phyloP scores from a whole-genome alignment of 2,329 filamentous ascomycete species.

The Penicillium sp. region DNA sequence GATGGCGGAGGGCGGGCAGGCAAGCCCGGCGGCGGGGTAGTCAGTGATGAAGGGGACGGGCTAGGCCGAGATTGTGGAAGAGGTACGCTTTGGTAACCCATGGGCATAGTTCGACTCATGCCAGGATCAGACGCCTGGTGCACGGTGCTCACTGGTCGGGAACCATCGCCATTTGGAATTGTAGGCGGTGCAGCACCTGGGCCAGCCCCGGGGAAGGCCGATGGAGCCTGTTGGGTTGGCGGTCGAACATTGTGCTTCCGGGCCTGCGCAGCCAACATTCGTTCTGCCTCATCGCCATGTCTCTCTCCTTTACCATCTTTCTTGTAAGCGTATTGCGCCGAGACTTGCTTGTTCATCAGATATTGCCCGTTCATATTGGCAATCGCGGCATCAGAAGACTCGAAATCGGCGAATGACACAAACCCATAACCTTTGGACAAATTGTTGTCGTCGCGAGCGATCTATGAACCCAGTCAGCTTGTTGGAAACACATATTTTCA shows the following conservation, averaged over 20 bases:
- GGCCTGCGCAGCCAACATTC: slow-evolving; percentile 86
- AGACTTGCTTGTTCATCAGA: slow-evolving; percentile 94
- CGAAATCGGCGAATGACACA: slow-evolving; percentile 89
- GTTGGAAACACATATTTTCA: not conserved
- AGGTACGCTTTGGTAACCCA: slow-evolving; percentile 44
- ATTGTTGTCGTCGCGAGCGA: slow-evolving; percentile 82
- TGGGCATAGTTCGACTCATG: slow-evolving; percentile 43
- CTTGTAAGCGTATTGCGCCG: slow-evolving; percentile 98
- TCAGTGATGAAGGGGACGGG: slow-evolving; percentile 50
- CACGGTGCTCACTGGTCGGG: slow-evolving; percentile 33
- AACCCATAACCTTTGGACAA: slow-evolving; percentile 96
- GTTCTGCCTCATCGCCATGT: slow-evolving; percentile 90
- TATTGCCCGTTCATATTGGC: slow-evolving; percentile 94
- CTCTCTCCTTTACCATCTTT: slow-evolving; percentile 97
- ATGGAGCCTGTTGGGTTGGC: slow-evolving; percentile 68
- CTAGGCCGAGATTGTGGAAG: slow-evolving; percentile 53
- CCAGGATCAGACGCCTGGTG: slow-evolving; percentile 33
- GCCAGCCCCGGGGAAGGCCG: slow-evolving; percentile 62
- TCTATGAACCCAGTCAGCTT: slow-evolving; percentile 40
- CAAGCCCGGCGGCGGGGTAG: slow-evolving; percentile 52
- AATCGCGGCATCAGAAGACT: slow-evolving; percentile 88
- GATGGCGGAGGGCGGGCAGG: slow-evolving; percentile 71
- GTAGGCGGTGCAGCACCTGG: slow-evolving; percentile 44
- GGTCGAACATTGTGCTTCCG: slow-evolving; percentile 92
- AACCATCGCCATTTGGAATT: slow-evolving; percentile 45